Evolutionary conservation across 2,329 filamentous ascomycete species (phyloP).

Genomic region (Metarhizium humberi): DNA sequence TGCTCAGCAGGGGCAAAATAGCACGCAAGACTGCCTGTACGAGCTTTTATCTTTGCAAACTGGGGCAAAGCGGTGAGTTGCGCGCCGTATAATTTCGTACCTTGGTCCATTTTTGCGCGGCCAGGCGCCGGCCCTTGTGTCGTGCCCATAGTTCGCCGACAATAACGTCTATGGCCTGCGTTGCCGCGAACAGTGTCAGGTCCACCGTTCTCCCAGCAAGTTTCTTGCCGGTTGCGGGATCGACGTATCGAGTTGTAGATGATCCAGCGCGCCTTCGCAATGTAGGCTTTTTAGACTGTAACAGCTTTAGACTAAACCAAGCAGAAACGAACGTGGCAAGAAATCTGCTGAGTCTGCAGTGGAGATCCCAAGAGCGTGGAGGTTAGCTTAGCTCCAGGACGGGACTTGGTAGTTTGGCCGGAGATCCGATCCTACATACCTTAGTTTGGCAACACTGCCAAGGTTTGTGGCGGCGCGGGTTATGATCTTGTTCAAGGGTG

Average conservation of each 20-base stretch:
- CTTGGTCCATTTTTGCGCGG: conserved; percentile 36
- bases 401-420: background rate
- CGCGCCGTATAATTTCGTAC: conserved; percentile 20
- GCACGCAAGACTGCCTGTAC: background rate
- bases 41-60: background rate
- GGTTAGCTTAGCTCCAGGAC: conserved; percentile 1
- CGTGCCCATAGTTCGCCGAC: conserved; percentile 56
- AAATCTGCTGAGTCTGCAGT: conserved; percentile 43
- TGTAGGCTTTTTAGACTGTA: conserved; percentile 42
- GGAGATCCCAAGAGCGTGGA: background rate
- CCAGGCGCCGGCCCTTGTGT: conserved; percentile 33
- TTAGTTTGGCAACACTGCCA: conserved; percentile 15
- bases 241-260: conserved; percentile 1
- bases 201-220: conserved; percentile 68
- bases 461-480: conserved; percentile 15
- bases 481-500: conserved; percentile 20
- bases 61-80: background rate
- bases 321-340: conserved; percentile 49
- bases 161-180: conserved; percentile 63
- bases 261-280: conserved; percentile 15
- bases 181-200: conserved; percentile 68
- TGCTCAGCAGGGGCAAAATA: background rate
- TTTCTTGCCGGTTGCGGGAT: conserved; percentile 10
- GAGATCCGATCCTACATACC: conserved; percentile 12
- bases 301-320: conserved; percentile 46